These are phyloP conservation scores for Myotisia sp. DNA, from an alignment of 2,329 filamentous ascomycete species.

Conservation along the genomic window DNA sequence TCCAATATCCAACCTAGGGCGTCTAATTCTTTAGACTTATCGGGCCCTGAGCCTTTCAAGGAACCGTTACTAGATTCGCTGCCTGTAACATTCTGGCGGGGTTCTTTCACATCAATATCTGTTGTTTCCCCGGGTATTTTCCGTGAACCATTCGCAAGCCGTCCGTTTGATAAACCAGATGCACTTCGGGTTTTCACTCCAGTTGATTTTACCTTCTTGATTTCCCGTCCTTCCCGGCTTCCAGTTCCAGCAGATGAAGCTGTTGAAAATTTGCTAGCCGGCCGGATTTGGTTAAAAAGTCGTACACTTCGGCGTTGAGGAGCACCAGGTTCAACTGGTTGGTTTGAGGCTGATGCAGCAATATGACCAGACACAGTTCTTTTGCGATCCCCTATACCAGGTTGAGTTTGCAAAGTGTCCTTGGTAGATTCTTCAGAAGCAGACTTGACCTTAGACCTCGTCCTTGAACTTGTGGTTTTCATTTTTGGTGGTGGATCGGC, in stretches of 20 bases:
- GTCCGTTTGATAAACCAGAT: constrained; percentile 60
- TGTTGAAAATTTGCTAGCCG: constrained; percentile 49
- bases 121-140: constrained; percentile 55
- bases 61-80: constrained; percentile 15
- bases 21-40: constrained; percentile 56
- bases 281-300: constrained; percentile 56
- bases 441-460: constrained; percentile 27
- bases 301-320: constrained; percentile 58
- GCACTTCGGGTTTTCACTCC: constrained; percentile 53
- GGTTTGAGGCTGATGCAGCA: constrained; percentile 38
- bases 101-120: constrained; percentile 53
- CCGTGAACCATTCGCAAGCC: constrained; percentile 80
- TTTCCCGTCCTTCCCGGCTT: constrained; percentile 51
- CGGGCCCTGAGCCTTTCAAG: constrained; percentile 26
- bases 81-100: constrained; percentile 20
- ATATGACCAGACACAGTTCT: constrained; percentile 79
- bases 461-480: constrained; percentile 38
- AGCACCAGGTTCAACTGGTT: constrained; percentile 47
- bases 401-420: constrained; percentile 18
- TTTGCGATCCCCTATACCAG: constrained; percentile 52
- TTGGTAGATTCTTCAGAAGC: constrained; percentile 27
- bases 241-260: constrained; percentile 44
- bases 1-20: constrained; percentile 64
- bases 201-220: constrained; percentile 72
- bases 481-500: constrained; percentile 51